These are phyloP conservation scores for Allium sativum DNA, from an alignment of 106 monocot species.

Conservation along the genomic window DNA sequence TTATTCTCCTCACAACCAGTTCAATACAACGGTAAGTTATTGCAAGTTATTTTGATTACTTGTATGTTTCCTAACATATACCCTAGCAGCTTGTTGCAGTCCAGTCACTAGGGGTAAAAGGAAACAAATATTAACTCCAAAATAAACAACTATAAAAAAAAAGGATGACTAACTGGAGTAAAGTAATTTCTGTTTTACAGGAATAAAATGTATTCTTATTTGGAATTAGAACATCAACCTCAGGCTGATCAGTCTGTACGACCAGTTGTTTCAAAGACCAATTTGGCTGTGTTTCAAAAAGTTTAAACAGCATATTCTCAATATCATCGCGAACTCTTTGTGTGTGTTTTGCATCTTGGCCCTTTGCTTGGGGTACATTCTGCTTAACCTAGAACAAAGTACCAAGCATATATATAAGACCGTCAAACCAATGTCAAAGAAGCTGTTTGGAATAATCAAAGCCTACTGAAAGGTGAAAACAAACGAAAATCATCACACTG, in stretches of 20 bases:
- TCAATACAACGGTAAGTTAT: too few species aligned
- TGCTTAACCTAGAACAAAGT: slow-evolving; percentile 61
- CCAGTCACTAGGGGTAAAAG: too few species aligned
- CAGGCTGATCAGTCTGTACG: slow-evolving; percentile 96
- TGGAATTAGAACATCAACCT: too few species aligned
- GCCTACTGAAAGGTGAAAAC: neutral
- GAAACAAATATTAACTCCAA: too few species aligned
- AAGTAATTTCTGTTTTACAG: neutral
- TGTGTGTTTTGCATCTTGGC: slow-evolving; percentile 75
- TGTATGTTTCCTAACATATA: too few species aligned
- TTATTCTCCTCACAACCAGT: too few species aligned
- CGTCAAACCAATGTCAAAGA: too few species aligned
- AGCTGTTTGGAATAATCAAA: neutral
- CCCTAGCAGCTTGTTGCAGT: too few species aligned
- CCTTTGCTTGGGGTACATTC: slow-evolving; percentile 63
- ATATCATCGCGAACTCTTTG: slow-evolving; percentile 83
- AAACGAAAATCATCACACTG: neutral
- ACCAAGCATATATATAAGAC: too few species aligned
- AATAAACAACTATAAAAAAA: neutral
- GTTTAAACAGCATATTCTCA: slow-evolving; percentile 95
- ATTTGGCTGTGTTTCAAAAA: slow-evolving; percentile 94
- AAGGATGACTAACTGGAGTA: neutral
- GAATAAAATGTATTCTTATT: too few species aligned
- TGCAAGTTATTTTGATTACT: too few species aligned
- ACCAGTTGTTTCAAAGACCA: slow-evolving; percentile 96